phyloP scores from a whole-genome alignment of 371 early-diverging fungal species.

The Mucor saturninus region DNA sequence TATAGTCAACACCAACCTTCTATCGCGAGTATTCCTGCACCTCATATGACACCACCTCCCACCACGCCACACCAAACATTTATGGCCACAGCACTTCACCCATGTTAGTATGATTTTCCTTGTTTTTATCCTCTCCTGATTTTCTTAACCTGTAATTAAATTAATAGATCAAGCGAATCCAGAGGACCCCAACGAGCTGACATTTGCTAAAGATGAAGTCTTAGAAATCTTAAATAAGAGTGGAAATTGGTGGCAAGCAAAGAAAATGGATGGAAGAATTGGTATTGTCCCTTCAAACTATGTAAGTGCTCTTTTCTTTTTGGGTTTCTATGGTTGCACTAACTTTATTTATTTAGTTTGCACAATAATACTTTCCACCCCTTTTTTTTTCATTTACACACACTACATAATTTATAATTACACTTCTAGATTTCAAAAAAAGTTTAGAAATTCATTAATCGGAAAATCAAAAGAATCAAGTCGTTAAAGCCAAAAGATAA shows the following conservation, averaged over 20 bases:
- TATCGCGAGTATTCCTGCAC: conserved; percentile 8
- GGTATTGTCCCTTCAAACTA: conserved; percentile 96
- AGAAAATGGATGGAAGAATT: conserved; percentile 75
- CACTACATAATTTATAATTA: no score
- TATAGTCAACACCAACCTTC: conserved; percentile 13
- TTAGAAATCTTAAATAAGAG: conserved; percentile 85
- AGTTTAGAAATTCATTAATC: no score
- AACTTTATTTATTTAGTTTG: no score
- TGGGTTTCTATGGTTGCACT: neutral
- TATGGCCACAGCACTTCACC: conserved; percentile 32
- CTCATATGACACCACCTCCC: conserved; percentile 3
- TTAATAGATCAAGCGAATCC: conserved; percentile 77
- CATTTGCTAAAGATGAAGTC: conserved; percentile 83
- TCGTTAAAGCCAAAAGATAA: no score
- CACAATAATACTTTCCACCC: neutral
- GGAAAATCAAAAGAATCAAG: no score
- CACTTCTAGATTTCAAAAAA: no score
- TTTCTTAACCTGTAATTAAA: neutral
- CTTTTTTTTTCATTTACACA: neutral
- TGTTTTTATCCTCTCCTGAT: neutral
- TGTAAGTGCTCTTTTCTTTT: conserved; percentile 31
- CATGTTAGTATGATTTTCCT: conserved; percentile 22
- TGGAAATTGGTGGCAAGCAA: conserved; percentile 97
- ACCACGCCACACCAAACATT: conserved; percentile 4
- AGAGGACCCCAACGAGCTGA: conserved; percentile 90